Percentiles rank a stretch among this genome's conserved stretches.
phyloP scores from a whole-genome alignment of 306 rosid species.

The Begonia masoniana region DNA sequence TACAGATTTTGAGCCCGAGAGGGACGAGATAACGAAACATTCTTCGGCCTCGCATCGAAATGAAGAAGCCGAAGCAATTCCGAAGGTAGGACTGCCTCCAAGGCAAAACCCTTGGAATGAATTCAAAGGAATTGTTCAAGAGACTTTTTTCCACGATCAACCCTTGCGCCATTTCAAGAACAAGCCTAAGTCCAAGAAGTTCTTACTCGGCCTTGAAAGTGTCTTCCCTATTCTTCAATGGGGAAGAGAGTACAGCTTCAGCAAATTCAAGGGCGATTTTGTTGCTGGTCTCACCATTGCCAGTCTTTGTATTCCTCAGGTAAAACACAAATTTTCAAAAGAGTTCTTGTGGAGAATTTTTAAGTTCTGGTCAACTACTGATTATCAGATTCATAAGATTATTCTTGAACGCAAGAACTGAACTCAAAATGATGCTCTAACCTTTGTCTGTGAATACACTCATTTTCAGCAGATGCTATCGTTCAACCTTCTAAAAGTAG shows the following conservation, averaged over 20 bases:
- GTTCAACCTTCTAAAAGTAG: too few relatives aligned
- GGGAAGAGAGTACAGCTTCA: slow-evolving; percentile 31
- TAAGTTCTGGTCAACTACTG: too few relatives aligned
- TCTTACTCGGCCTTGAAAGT: slow-evolving; percentile 26
- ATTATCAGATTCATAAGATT: too few relatives aligned
- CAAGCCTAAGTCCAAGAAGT: slow-evolving; percentile 20
- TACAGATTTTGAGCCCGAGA: too few relatives aligned
- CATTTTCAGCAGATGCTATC: too few relatives aligned
- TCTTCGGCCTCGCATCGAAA: too few relatives aligned
- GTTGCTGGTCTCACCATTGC: slow-evolving; percentile 58
- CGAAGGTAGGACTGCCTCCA: slow-evolving; percentile 19
- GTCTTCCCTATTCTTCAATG: slow-evolving; percentile 51
- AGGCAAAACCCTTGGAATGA: slow-evolving; percentile 12
- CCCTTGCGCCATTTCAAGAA: slow-evolving; percentile 34
- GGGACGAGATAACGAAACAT: too few relatives aligned
- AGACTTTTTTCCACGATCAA: slow-evolving; percentile 22
- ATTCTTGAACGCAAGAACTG: too few relatives aligned
- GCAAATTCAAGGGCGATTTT: slow-evolving; percentile 38
- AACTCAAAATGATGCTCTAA: too few relatives aligned
- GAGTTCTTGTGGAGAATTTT: too few relatives aligned
- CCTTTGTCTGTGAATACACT: too few relatives aligned
- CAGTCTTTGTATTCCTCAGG: slow-evolving; percentile 81
- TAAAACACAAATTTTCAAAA: slow-evolving; percentile 1
- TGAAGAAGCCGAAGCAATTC: background rate
- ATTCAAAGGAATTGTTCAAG: slow-evolving; percentile 10